Conservation (phyloP, 2,329 filamentous ascomycete genomes). For the Exophiala xenobiotica region DNA sequence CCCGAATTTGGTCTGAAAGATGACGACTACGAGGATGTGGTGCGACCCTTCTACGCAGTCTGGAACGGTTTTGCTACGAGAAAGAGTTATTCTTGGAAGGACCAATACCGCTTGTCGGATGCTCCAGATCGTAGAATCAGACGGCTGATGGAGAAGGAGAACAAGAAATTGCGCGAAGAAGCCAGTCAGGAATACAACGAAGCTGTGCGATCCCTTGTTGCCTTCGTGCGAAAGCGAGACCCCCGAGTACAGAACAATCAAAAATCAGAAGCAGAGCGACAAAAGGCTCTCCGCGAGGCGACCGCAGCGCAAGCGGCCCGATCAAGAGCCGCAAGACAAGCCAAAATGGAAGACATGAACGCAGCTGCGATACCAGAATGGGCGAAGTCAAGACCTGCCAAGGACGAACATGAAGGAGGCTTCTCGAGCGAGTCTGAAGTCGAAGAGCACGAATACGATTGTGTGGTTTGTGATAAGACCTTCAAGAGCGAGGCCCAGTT, state of each 20-base stretch:
- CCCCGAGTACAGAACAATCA: conserved; percentile 76
- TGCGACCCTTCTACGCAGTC: conserved; percentile 74
- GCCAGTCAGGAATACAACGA: conserved; percentile 88
- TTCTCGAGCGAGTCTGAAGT: conserved; percentile 47
- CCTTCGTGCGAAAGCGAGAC: conserved; percentile 88
- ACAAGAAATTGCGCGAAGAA: conserved; percentile 78
- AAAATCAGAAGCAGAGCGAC: conserved; percentile 76
- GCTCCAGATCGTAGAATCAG: conserved; percentile 82
- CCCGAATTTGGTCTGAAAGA: conserved; percentile 78
- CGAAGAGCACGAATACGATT: conserved; percentile 59
- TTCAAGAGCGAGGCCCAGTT: conserved; percentile 93
- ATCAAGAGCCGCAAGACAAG: conserved; percentile 76
- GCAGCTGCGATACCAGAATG: conserved; percentile 63
- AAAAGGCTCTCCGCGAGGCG: conserved; percentile 72
- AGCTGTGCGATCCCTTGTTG: conserved; percentile 78
- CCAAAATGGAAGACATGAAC: conserved; percentile 56
- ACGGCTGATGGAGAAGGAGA: conserved; percentile 92
- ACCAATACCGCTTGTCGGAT: conserved; percentile 77
- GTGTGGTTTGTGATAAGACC: conserved; percentile 62
- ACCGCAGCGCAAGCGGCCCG: conserved; percentile 81
- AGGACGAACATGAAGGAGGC: conserved; percentile 51
- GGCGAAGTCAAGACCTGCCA: conserved; percentile 54
- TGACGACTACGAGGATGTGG: conserved; percentile 72
- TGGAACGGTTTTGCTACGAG: conserved; percentile 82
- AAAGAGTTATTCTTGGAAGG: conserved; percentile 88